Base-by-base conservation (phyloP, 2,329 filamentous ascomycete species). In the Colletotrichum filicis region DNA sequence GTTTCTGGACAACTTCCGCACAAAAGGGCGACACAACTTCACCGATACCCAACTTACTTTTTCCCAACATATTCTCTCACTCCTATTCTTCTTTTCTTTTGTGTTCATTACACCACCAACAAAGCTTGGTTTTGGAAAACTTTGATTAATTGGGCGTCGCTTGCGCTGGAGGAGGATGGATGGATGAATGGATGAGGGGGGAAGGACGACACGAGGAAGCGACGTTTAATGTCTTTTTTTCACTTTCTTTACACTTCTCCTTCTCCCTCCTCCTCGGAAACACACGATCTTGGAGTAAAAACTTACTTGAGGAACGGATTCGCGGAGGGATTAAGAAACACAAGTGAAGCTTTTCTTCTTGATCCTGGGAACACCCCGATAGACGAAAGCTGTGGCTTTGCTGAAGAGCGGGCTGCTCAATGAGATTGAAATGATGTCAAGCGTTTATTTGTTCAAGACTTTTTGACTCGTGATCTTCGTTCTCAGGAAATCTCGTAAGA, bases 41-140 rank as follows among this genome's bases (percentile, higher is more conserved):
- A 70, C 60, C 66, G 68, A 73, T 73, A 73, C 70, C 70, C 66
- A 60, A 35, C 35, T 65, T 14, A 56, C 14, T 28, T 52, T 16
- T 58, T 19, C 24, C 12, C 55, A 22, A 53, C 59, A 53, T 55
- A 11, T 69, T 52, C 56, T 64, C 58, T 65, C 32, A 1, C 11
- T 14, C 35, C 11, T 22, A 19, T 37, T 64, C 5, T 46, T 64
- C 32, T 61, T 65, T 32, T 32, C 46, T 42, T 59, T 70, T 58
- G 66, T 70, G 32, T 70, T 19, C 16, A 56, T 42, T 32, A 5
- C 35, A 30, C 30, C 24, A 32, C n/a, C 42, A 49, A n/a, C 9
- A 19, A 14, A 53, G 9, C 12, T 28, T 69, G 56, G 19, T 6
- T n/a, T 32, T 32, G 42, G 28, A n/a, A 30, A 30, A 26, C 32